Evolutionary conservation across 129 eudicot genomes (phyloP).

Genomic region (Sambucus nigra): DNA sequence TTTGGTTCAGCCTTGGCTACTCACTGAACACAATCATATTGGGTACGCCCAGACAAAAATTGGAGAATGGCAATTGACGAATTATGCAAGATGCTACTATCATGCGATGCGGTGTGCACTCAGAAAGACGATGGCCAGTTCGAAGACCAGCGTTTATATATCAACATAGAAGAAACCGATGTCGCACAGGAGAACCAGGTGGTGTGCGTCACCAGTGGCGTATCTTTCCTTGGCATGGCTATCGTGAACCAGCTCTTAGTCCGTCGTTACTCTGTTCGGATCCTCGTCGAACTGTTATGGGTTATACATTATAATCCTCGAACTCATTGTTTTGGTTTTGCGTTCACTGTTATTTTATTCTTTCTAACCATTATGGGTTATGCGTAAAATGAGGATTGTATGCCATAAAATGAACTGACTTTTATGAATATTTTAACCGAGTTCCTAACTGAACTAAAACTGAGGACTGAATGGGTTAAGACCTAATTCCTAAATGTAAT

Average conservation of each 20-base stretch:
- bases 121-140: constrained; percentile 24
- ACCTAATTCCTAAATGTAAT: no score
- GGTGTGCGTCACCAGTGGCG: constrained; percentile 85
- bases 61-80: constrained; percentile 51
- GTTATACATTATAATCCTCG: no score
- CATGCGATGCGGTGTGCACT: constrained; percentile 41
- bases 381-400: no score
- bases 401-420: no score
- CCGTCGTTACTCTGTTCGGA: constrained; percentile 63
- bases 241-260: constrained; percentile 55
- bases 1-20: no score
- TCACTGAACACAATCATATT: no score
- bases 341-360: no score
- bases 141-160: constrained; percentile 2
- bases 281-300: constrained; percentile 59
- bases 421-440: no score
- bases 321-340: no score
- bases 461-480: no score
- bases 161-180: constrained; percentile 14
- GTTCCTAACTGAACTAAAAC: no score
- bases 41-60: constrained; percentile 38
- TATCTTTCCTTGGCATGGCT: constrained; percentile 57
- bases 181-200: constrained; percentile 27
- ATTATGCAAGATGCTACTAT: constrained; percentile 55
- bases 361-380: no score